Base-by-base conservation (phyloP, 306 rosid genomes). In the Cucurbita moschata region DNA sequence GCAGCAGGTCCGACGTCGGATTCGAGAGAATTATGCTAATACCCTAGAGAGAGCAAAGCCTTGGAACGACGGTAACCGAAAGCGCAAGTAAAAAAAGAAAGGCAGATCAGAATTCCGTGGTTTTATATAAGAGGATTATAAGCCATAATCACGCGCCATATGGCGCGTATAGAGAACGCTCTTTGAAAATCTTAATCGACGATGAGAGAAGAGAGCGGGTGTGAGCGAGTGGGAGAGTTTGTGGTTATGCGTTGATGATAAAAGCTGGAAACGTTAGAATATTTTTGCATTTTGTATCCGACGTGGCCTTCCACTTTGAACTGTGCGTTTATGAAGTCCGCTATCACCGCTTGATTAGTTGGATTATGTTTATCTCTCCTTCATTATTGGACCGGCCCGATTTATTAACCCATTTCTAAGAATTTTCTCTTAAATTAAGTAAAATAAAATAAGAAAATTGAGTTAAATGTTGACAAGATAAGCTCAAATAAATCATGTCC, bases 1-100 rank as follows among this genome's bases (percentile, higher is more conserved):
- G 84, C 64, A 37, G 60, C 68, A 75, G 66, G 15, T 44, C 58
- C 68, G 51, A 71, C 30, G 72, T 53, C 81, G 81, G 88, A 85
- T 79, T 85, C 66, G 75, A 40, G 57, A 81, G 76, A 81, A 66
- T 68, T 73, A 50, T 54, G 43, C 14, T 77, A 15, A 38, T 73
- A 61, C 84, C 81, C 78, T 67, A 80, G 82, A 65, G 26, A 70
- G 35, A 76, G 35, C 67, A 57, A 71, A 55, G 66, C 12, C 38
- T 14, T 30, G 40, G 73, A 39, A 39, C 56, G 69, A 80, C 70
- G 46, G 79, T 75, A 76, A 52, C 81, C 77, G 72, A 77, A 79
- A 4, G 81, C 63, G 60, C 81, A 82, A 81, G 74, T 15, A 80
- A 81, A 46, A 67, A 26, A 8, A n/a, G 13, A 40, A 7, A 19